phyloP scores from a whole-genome alignment of 805 yeast genomes.

The Grigorovia transvaalensis region DNA sequence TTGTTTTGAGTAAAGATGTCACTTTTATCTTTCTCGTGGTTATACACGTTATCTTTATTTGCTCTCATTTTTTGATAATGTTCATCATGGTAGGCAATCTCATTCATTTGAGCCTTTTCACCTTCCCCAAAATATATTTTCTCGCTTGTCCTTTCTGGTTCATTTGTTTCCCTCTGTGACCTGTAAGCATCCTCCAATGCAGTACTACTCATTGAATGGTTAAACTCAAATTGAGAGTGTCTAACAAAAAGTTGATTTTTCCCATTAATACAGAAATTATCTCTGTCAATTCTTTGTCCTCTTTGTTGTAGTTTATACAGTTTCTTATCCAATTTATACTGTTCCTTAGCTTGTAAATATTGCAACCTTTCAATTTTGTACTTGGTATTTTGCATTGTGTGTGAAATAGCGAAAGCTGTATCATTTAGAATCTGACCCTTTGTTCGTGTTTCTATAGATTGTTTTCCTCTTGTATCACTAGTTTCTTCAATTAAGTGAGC shows the following conservation, averaged over 20 bases:
- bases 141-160: no score
- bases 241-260: neutral
- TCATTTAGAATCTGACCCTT: neutral
- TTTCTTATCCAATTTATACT: neutral
- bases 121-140: no score
- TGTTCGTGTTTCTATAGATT: neutral
- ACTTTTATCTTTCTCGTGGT: no score
- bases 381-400: neutral
- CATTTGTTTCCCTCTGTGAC: no score
- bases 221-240: neutral
- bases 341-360: neutral
- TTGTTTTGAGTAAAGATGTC: no score
- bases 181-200: no score
- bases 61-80: no score
- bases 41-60: no score
- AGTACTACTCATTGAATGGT: no score
- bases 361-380: neutral
- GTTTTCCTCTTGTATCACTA: neutral
- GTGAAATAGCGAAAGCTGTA: neutral
- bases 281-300: neutral
- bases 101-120: no score
- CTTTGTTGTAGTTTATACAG: neutral
- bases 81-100: no score
- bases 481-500: neutral
- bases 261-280: neutral